Percentiles rank a stretch among this genome's conserved stretches.
phyloP scores from a whole-genome alignment of 257 asterid genomes.

The Solanum etuberosum region DNA sequence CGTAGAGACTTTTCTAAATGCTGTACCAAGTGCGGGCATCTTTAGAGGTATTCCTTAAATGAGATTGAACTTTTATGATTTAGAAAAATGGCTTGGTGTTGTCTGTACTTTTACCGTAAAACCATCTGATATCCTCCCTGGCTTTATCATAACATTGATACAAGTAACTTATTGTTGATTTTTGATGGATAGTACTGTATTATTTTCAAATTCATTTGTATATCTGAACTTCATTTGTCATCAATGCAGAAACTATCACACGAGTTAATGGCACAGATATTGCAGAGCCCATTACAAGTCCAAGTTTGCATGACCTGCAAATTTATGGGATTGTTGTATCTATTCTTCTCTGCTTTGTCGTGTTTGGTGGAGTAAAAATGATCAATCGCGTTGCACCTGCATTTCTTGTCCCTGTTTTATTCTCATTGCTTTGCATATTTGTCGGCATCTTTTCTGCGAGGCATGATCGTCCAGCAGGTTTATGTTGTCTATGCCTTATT shows the following conservation, averaged over 20 bases:
- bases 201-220: not conserved
- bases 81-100: not conserved
- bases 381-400: slow-evolving; percentile 99
- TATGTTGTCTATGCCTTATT: slow-evolving; percentile 2
- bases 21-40: slow-evolving; percentile 91
- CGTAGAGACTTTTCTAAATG: slow-evolving; percentile 92
- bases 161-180: not conserved
- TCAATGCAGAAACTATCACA: slow-evolving; percentile 55
- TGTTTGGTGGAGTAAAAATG: slow-evolving; percentile 96
- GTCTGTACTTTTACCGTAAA: not conserved
- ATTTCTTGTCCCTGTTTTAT: slow-evolving; percentile 76
- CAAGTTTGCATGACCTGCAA: slow-evolving; percentile 94
- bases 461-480: slow-evolving; percentile 72
- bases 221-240: slow-evolving; percentile 14
- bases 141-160: not conserved
- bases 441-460: slow-evolving; percentile 69
- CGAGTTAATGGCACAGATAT: slow-evolving; percentile 70
- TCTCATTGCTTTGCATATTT: slow-evolving; percentile 83
- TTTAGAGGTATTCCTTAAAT: slow-evolving; percentile 54
- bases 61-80: not conserved
- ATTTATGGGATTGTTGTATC: slow-evolving; percentile 91
- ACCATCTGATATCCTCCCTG: not conserved
- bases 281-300: slow-evolving; percentile 77
- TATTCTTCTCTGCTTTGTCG: slow-evolving; percentile 85
- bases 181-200: not conserved